A percentile compares a stretch with the other conserved stretches of the same genome.
phyloP scores from a whole-genome alignment of 164 flowering plant genomes.

The Sextonia rubra region DNA sequence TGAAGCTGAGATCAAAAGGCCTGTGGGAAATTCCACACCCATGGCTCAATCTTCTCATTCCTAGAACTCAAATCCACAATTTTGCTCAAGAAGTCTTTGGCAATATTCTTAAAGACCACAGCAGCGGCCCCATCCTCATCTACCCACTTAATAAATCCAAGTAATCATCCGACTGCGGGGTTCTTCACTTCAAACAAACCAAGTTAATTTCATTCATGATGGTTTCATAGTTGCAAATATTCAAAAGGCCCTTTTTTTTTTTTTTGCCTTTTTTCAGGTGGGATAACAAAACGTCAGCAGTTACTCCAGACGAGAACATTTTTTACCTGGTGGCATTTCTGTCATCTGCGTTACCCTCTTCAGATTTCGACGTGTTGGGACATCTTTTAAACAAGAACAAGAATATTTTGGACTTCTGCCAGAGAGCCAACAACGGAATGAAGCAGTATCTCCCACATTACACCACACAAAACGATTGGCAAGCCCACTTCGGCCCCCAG shows the following conservation, averaged over 20 bases:
- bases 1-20: slow-evolving; percentile 61
- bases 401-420: slow-evolving; percentile 57
- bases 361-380: slow-evolving; percentile 50
- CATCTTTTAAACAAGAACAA: slow-evolving; percentile 47
- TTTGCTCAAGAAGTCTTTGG: slow-evolving; percentile 77
- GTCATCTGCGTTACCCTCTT: slow-evolving; percentile 59
- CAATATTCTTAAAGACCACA: slow-evolving; percentile 53
- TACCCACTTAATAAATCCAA: slow-evolving; percentile 80
- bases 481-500: slow-evolving; percentile 61
- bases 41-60: slow-evolving; percentile 89
- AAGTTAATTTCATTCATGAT: not conserved
- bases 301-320: slow-evolving; percentile 76
- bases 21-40: slow-evolving; percentile 95
- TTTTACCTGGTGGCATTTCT: slow-evolving; percentile 79
- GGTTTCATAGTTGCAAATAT: not conserved
- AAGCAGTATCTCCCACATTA: slow-evolving; percentile 87
- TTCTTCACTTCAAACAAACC: not conserved
- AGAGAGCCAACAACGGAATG: slow-evolving; percentile 31
- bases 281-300: slow-evolving; percentile 65
- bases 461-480: slow-evolving; percentile 62
- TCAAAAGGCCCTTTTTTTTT: not conserved
- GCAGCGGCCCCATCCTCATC: slow-evolving; percentile 85
- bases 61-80: slow-evolving; percentile 52
- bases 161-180: slow-evolving; percentile 29
- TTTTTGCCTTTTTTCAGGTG: slow-evolving; percentile 45